phyloP scores from a whole-genome alignment of 2,329 filamentous ascomycete genomes.

The Exophiala sp. region DNA sequence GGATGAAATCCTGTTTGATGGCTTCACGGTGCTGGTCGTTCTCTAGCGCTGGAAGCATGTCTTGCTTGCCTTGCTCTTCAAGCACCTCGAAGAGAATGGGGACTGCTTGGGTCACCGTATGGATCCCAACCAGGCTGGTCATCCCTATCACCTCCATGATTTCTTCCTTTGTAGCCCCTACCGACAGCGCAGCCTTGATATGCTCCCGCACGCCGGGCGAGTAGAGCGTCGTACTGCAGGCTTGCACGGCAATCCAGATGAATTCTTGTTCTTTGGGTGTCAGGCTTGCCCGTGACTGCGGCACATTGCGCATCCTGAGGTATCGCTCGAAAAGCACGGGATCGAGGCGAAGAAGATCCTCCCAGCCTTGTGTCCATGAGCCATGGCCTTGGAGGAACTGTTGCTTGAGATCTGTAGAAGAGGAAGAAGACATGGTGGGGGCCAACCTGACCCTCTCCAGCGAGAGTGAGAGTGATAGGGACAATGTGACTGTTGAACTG shows the following conservation, averaged over 20 bases:
- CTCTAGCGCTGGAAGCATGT: neutral
- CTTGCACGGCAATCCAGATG: neutral
- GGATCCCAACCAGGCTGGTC: neutral
- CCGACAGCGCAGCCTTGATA: neutral
- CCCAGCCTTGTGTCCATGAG: neutral
- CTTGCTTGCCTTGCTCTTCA: neutral
- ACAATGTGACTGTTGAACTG: too few relatives aligned
- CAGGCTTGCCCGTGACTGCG: neutral
- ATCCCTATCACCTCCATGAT: constrained; percentile 1
- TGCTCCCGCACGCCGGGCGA: neutral
- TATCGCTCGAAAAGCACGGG: neutral
- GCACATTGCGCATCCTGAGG: neutral
- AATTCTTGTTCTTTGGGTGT: constrained; percentile 2
- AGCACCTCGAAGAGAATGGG: constrained; percentile 2
- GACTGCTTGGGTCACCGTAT: neutral
- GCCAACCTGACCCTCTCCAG: too few relatives aligned
- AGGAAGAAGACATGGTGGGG: too few relatives aligned
- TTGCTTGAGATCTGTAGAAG: neutral
- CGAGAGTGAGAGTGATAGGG: too few relatives aligned
- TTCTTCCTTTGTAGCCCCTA: neutral
- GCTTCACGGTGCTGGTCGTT: neutral
- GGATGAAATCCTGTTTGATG: neutral
- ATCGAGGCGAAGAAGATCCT: neutral
- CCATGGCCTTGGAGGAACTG: neutral
- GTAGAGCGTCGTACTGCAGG: neutral